These are phyloP conservation scores for Dothistroma septosporum DNA, from an alignment of 2,329 filamentous ascomycete genomes.

Conservation along the genomic window DNA sequence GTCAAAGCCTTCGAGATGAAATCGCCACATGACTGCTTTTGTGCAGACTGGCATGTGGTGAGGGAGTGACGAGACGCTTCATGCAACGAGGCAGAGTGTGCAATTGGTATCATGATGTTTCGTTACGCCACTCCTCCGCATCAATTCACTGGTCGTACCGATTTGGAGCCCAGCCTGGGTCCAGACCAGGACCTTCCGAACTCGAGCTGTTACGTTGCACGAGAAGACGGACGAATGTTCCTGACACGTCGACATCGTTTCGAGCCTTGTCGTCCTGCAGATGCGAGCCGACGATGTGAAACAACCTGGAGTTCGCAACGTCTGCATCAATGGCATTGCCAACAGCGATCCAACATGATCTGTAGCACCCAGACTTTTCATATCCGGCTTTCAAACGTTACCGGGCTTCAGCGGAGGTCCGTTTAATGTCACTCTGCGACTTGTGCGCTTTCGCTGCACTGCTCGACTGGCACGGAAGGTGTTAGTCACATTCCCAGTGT, in stretches of 20 bases:
- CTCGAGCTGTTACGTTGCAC: neutral
- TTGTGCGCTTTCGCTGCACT: too few relatives aligned
- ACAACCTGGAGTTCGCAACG: too few relatives aligned
- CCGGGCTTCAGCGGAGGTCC: too few relatives aligned
- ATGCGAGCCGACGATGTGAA: neutral
- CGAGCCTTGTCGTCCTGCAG: neutral
- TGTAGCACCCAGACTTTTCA: too few relatives aligned
- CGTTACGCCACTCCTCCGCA: neutral
- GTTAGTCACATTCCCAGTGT: too few relatives aligned
- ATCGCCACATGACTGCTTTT: constrained; percentile 8
- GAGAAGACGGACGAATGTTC: neutral
- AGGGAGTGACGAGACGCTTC: neutral
- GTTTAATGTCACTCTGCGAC: too few relatives aligned
- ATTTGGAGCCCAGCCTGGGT: neutral
- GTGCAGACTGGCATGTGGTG: constrained; percentile 15
- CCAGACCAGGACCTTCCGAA: neutral
- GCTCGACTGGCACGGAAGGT: too few relatives aligned
- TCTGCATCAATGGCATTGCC: neutral
- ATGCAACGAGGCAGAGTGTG: neutral
- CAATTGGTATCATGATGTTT: neutral
- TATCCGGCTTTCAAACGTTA: too few relatives aligned
- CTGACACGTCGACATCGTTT: neutral
- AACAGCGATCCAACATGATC: neutral
- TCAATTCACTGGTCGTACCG: neutral
- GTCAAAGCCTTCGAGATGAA: constrained; percentile 6